These are phyloP conservation scores for Apiotrichum brassicae DNA, from an alignment of 1,284 basidiomycete species.

Conservation along the genomic window DNA sequence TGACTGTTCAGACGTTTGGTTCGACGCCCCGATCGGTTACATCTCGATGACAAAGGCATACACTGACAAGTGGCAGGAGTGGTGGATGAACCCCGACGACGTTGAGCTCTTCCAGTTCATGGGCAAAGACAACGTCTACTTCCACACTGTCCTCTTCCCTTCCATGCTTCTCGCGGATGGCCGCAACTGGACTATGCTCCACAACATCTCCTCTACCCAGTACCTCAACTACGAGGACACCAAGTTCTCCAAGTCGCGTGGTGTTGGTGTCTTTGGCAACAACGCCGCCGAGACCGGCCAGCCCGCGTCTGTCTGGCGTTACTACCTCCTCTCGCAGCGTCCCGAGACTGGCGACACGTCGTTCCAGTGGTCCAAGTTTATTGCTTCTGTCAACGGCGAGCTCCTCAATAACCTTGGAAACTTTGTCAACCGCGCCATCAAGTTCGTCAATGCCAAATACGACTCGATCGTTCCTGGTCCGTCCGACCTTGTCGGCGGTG, in stretches of 20 bases:
- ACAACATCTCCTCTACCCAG: slow-evolving; percentile 94
- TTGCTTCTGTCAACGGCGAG: slow-evolving; percentile 88
- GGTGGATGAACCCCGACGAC: slow-evolving; percentile 94
- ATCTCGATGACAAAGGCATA: slow-evolving; percentile 96
- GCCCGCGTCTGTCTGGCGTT: slow-evolving; percentile 91
- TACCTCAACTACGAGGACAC: slow-evolving; percentile 98
- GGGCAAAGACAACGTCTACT: slow-evolving; percentile 81
- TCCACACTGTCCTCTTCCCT: slow-evolving; percentile 96
- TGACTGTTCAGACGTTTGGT: slow-evolving; percentile 76
- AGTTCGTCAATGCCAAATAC: slow-evolving; percentile 87
- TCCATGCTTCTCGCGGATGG: slow-evolving; percentile 84
- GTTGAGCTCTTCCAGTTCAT: slow-evolving; percentile 97
- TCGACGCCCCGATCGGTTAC: slow-evolving; percentile 96
- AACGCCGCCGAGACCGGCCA: slow-evolving; percentile 89
- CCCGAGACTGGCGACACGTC: slow-evolving; percentile 92
- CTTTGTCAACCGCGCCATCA: slow-evolving; percentile 91
- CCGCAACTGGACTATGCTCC: slow-evolving; percentile 85
- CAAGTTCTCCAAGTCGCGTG: slow-evolving; percentile 96
- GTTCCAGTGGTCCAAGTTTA: slow-evolving; percentile 96
- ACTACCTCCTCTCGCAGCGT: slow-evolving; percentile 86
- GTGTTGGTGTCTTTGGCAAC: slow-evolving; percentile 77
- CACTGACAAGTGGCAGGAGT: slow-evolving; percentile 88
- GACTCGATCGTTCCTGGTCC: slow-evolving; percentile 72
- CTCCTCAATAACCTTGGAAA: slow-evolving; percentile 96
- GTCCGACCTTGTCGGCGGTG: slow-evolving; percentile 57